Evolutionary conservation across 1,139 yeast genomes (phyloP).

Genomic region (Cylindricascospora bacillispora): DNA sequence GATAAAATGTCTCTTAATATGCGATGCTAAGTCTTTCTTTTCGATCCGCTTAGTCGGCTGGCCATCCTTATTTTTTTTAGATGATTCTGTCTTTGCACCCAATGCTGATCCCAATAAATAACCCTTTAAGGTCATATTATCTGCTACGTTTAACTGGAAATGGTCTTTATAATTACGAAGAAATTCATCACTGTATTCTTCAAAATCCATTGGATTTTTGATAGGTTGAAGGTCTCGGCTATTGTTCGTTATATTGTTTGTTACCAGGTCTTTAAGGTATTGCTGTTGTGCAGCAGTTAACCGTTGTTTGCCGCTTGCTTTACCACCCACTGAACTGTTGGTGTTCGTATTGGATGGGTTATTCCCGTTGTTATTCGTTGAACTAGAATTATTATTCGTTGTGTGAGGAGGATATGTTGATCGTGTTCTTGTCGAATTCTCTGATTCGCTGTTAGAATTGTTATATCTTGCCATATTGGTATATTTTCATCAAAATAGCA

Average conservation of each 20-base stretch:
- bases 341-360: constrained; percentile 3
- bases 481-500: too few relatives aligned
- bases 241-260: constrained; percentile 22
- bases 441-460: constrained; percentile 10
- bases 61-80: constrained; percentile 11
- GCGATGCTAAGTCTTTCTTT: constrained; percentile 18
- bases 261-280: constrained; percentile 19
- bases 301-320: constrained; percentile 18
- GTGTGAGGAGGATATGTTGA: too few relatives aligned
- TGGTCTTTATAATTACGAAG: constrained; percentile 25
- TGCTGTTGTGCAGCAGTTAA: constrained; percentile 25
- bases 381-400: not conserved
- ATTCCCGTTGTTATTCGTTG: too few relatives aligned
- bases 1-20: constrained; percentile 21
- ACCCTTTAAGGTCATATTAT: constrained; percentile 23
- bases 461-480: constrained; percentile 16
- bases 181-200: constrained; percentile 21
- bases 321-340: constrained; percentile 6
- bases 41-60: constrained; percentile 17
- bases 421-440: constrained; percentile 6
- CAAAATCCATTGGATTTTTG: constrained; percentile 20
- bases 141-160: constrained; percentile 16
- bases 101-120: constrained; percentile 22
- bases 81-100: constrained; percentile 22
- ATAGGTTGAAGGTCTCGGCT: constrained; percentile 13